A percentile compares a stretch with the other conserved stretches of the same genome.
Evolutionary conservation across 2,329 filamentous ascomycete species (phyloP).

Genomic region (Aspergillus flavus): DNA sequence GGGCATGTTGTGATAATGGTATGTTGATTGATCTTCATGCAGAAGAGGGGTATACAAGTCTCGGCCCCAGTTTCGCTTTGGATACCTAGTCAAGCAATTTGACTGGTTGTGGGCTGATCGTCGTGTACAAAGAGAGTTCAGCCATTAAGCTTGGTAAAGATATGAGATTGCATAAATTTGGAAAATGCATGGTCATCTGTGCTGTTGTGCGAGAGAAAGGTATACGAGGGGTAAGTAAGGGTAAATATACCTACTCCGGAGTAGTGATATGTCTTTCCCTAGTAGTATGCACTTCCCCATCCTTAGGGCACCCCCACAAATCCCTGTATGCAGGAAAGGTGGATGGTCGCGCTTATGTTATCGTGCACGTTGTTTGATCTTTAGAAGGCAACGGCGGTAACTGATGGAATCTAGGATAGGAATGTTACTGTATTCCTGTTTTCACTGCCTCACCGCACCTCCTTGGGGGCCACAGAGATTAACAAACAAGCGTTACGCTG

Average conservation of each 20-base stretch:
- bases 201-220: neutral
- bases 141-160: neutral
- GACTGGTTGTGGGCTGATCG: neutral
- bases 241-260: too few species aligned
- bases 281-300: neutral
- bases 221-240: neutral
- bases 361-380: neutral
- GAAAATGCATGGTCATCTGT: neutral
- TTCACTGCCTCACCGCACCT: neutral
- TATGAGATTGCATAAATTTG: neutral
- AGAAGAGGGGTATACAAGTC: slow-evolving; percentile 8
- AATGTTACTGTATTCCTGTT: neutral
- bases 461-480: neutral
- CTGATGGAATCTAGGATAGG: neutral
- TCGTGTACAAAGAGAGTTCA: neutral
- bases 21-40: slow-evolving; percentile 11
- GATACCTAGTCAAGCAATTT: neutral
- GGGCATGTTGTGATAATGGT: slow-evolving; percentile 1
- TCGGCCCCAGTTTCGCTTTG: neutral
- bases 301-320: neutral
- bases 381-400: neutral
- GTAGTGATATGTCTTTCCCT: neutral
- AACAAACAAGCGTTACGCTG: neutral
- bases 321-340: neutral
- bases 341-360: neutral